Percentiles rank a stretch among this genome's conserved stretches.
phyloP scores from a whole-genome alignment of 441 rosid species.

The Syzygium syzygioides region DNA sequence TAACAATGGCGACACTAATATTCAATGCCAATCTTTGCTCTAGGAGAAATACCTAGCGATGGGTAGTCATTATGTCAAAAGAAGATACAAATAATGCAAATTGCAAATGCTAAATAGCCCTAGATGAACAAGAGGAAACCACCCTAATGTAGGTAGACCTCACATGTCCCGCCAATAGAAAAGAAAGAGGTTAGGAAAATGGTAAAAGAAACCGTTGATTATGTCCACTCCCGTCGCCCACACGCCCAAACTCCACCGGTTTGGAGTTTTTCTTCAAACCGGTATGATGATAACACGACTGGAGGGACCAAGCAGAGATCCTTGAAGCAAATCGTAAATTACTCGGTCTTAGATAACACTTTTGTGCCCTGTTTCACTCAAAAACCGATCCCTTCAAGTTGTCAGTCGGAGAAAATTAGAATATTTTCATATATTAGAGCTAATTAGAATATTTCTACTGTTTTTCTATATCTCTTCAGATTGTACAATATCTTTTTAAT shows the following conservation, averaged over 20 bases:
- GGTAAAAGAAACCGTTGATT: background rate
- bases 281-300: background rate
- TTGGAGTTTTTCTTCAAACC: background rate
- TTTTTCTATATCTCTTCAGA: too few species aligned
- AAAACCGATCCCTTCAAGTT: background rate
- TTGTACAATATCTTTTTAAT: too few species aligned
- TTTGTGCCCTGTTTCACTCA: background rate
- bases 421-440: too few species aligned
- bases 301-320: background rate
- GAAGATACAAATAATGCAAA: background rate
- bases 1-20: background rate
- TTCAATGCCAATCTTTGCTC: background rate
- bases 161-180: background rate
- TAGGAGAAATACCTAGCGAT: background rate
- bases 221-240: background rate
- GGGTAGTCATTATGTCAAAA: background rate
- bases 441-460: too few species aligned
- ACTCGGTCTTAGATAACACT: background rate
- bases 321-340: background rate
- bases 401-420: too few species aligned
- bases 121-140: background rate
- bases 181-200: background rate
- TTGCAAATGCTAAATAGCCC: background rate
- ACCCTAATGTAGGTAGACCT: background rate
- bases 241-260: background rate